Percentiles rank a stretch among this genome's conserved stretches.
phyloP scores from a whole-genome alignment of 257 asterid genomes.

The Nicotiana tomentosiformis region DNA sequence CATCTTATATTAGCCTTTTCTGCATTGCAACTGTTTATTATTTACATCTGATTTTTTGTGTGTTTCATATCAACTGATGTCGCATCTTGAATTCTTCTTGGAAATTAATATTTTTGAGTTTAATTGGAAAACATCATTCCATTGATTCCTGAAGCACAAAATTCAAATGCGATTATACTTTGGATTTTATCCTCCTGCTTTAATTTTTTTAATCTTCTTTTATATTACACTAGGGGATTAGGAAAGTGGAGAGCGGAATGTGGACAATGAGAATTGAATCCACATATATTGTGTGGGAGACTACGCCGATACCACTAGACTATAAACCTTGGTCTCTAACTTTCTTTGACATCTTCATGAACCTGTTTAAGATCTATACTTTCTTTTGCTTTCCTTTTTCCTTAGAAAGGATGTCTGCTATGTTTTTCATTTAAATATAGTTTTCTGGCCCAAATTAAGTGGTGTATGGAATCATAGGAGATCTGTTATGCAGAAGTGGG shows the following conservation, averaged over 20 bases:
- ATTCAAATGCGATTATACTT: neutral
- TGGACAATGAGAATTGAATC: too few relatives aligned
- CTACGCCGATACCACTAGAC: too few relatives aligned
- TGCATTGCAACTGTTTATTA: neutral
- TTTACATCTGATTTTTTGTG: neutral
- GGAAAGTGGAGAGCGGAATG: too few relatives aligned
- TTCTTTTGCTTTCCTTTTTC: neutral
- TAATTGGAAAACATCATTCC: too few relatives aligned
- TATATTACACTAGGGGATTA: too few relatives aligned
- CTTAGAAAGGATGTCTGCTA: neutral
- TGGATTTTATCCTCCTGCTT: neutral
- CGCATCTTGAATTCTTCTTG: too few relatives aligned
- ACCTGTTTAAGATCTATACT: neutral
- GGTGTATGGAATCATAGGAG: neutral
- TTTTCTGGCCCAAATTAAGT: neutral
- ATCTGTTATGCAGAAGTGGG: neutral
- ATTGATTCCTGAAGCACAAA: neutral
- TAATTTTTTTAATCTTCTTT: too few relatives aligned
- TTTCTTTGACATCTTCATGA: neutral
- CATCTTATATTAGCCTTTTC: neutral
- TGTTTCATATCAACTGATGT: too few relatives aligned
- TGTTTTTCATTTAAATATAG: neutral
- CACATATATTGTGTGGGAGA: too few relatives aligned
- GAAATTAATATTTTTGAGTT: too few relatives aligned
- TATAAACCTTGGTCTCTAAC: too few relatives aligned